Conservation (phyloP, 805 yeast species). For the Saccharomycopsis sp. region DNA sequence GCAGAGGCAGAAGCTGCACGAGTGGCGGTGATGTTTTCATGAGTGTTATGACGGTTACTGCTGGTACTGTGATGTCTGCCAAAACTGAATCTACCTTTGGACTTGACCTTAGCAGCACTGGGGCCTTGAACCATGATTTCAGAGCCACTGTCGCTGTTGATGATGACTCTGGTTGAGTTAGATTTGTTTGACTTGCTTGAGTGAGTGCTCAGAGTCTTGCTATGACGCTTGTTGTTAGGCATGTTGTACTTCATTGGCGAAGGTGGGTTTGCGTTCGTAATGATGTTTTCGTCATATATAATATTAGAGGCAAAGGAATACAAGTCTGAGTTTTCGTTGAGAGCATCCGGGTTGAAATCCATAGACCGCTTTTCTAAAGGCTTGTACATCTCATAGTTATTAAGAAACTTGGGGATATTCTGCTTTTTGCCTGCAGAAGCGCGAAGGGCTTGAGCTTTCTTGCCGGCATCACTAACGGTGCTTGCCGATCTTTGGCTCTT, state of each 20-base stretch:
- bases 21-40: background rate
- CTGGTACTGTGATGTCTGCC: slow-evolving; percentile 11
- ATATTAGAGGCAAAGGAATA: slow-evolving; percentile 16
- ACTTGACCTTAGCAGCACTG: slow-evolving; percentile 9
- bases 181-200: slow-evolving; percentile 8
- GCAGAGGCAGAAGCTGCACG: background rate
- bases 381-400: background rate
- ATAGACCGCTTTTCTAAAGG: background rate
- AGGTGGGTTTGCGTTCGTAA: slow-evolving; percentile 21
- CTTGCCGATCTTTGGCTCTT: background rate
- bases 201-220: slow-evolving; percentile 14
- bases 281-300: slow-evolving; percentile 18
- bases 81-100: slow-evolving; percentile 2
- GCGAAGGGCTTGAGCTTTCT: background rate
- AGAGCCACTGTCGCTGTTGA: slow-evolving; percentile 18
- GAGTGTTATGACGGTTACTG: background rate
- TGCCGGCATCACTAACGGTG: background rate
- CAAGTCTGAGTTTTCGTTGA: slow-evolving; percentile 6
- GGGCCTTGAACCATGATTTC: slow-evolving; percentile 20
- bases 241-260: slow-evolving; percentile 16
- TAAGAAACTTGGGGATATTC: background rate
- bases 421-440: background rate
- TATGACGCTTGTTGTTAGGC: slow-evolving; percentile 9
- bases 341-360: background rate
- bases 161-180: slow-evolving; percentile 11